phyloP scores from a whole-genome alignment of 805 yeast species.

The Myxozyma melibiosi region DNA sequence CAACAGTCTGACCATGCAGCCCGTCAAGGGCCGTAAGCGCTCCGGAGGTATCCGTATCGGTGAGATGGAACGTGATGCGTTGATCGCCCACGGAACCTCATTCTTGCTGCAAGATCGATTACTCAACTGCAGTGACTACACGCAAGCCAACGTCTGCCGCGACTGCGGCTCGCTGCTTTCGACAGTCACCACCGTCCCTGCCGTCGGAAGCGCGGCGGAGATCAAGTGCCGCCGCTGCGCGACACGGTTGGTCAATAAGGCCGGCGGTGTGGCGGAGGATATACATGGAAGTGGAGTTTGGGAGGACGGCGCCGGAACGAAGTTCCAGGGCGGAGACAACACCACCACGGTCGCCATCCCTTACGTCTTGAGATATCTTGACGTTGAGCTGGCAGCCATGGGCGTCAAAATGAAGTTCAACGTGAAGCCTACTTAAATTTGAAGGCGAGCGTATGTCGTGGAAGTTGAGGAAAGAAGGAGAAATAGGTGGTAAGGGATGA shows the following conservation, averaged over 20 bases:
- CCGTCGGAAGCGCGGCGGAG: slow-evolving; percentile 74
- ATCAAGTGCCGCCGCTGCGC: slow-evolving; percentile 93
- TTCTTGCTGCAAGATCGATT: slow-evolving; percentile 91
- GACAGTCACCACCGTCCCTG: slow-evolving; percentile 87
- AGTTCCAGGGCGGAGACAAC: slow-evolving; percentile 86
- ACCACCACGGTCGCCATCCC: slow-evolving; percentile 98
- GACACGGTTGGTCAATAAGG: slow-evolving; percentile 54
- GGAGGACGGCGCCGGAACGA: slow-evolving; percentile 97
- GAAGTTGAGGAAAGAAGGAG: no score
- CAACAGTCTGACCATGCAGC: slow-evolving; percentile 96
- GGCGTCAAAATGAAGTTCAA: slow-evolving; percentile 91
- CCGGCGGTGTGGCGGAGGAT: slow-evolving; percentile 49
- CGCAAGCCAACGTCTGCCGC: slow-evolving; percentile 88
- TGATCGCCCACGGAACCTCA: slow-evolving; percentile 98
- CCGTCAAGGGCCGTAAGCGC: slow-evolving; percentile 98
- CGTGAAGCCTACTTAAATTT: slow-evolving; percentile 55
- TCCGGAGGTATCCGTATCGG: slow-evolving; percentile 99
- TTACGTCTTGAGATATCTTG: slow-evolving; percentile 90
- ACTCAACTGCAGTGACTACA: slow-evolving; percentile 91
- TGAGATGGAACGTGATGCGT: slow-evolving; percentile 99
- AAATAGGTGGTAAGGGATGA: no score
- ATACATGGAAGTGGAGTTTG: slow-evolving; percentile 72
- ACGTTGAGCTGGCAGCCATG: slow-evolving; percentile 96
- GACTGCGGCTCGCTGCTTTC: slow-evolving; percentile 90
- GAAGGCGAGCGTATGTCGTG: no score